Conservation (phyloP, 1,139 yeast species). For the Debaryomycetaceae sp. region DNA sequence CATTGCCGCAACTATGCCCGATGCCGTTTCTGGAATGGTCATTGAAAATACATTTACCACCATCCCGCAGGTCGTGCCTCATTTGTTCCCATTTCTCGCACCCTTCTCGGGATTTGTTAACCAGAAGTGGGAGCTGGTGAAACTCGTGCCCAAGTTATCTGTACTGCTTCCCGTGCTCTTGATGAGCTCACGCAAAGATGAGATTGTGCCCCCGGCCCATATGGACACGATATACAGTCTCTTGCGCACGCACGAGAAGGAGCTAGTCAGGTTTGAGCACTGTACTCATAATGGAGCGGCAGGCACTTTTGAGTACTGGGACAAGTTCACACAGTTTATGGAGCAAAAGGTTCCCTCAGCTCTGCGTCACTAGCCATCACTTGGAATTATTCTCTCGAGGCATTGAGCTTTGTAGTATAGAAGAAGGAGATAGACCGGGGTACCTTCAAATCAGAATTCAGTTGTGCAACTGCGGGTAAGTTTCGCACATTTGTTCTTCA, state of each 20-base stretch:
- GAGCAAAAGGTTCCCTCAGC: slow-evolving; percentile 28
- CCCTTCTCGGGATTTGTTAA: slow-evolving; percentile 56
- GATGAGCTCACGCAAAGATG: slow-evolving; percentile 69
- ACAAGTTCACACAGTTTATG: slow-evolving; percentile 46
- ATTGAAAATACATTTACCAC: slow-evolving; percentile 82
- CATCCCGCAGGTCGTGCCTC: slow-evolving; percentile 72
- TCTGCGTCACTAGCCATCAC: too few species aligned
- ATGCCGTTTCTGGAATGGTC: slow-evolving; percentile 48
- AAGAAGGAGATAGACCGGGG: too few species aligned
- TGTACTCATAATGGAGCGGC: slow-evolving; percentile 79
- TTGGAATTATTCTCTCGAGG: too few species aligned
- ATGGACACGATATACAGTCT: slow-evolving; percentile 53
- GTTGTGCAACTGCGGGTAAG: too few species aligned
- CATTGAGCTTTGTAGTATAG: too few species aligned
- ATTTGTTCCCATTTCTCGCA: slow-evolving; percentile 59
- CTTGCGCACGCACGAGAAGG: slow-evolving; percentile 34
- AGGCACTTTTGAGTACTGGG: slow-evolving; percentile 67
- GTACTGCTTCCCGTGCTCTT: slow-evolving; percentile 55
- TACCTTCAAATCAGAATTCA: too few species aligned
- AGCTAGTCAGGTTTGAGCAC: slow-evolving; percentile 40
- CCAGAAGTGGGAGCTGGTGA: slow-evolving; percentile 77
- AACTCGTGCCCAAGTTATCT: slow-evolving; percentile 42
- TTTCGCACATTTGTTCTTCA: too few species aligned
- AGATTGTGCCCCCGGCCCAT: slow-evolving; percentile 83
- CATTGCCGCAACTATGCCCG: slow-evolving; percentile 50